A percentile compares a stretch with the other conserved stretches of the same genome.
Evolutionary conservation across 768 basidiomycete genomes (phyloP).

Genomic region (Nidula microcarpa): DNA sequence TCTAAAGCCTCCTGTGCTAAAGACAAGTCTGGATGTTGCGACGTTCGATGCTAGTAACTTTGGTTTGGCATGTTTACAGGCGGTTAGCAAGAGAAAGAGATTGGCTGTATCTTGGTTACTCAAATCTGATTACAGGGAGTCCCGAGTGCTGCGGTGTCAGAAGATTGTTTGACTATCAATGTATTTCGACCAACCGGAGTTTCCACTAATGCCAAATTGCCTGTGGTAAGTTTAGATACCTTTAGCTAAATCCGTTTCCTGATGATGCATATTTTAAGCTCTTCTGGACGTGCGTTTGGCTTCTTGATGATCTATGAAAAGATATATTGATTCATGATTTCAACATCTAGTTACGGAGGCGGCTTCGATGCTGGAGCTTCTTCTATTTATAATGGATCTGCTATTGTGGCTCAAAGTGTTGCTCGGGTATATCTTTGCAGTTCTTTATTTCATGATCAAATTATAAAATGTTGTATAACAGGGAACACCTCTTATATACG

Average conservation of each 20-base stretch:
- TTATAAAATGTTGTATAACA: background rate
- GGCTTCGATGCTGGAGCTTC: conserved; percentile 12
- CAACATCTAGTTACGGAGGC: conserved; percentile 9
- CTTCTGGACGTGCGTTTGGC: background rate
- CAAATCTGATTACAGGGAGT: background rate
- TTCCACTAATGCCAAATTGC: conserved; percentile 3
- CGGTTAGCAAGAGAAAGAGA: conserved; percentile 5
- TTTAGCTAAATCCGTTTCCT: background rate
- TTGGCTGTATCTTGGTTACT: too few relatives aligned
- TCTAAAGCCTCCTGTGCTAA: conserved; percentile 21
- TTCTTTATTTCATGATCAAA: background rate
- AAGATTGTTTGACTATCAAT: conserved; percentile 49
- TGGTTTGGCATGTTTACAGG: conserved; percentile 23
- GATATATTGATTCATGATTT: background rate
- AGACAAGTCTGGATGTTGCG: conserved; percentile 10
- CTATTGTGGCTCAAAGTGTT: conserved; percentile 19
- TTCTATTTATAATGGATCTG: conserved; percentile 24
- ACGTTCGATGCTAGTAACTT: conserved; percentile 24
- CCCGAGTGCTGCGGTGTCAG: conserved; percentile 19
- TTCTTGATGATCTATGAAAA: background rate
- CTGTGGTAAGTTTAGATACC: conserved; percentile 3
- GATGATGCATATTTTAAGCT: background rate
- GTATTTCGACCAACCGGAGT: conserved; percentile 35
- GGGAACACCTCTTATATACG: conserved; percentile 37
- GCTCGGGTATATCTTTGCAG: conserved; percentile 10